Percentiles rank a stretch among this genome's conserved stretches.
Evolutionary conservation across 2,329 filamentous ascomycete species (phyloP).

Genomic region (Pseudocercospora cruenta): DNA sequence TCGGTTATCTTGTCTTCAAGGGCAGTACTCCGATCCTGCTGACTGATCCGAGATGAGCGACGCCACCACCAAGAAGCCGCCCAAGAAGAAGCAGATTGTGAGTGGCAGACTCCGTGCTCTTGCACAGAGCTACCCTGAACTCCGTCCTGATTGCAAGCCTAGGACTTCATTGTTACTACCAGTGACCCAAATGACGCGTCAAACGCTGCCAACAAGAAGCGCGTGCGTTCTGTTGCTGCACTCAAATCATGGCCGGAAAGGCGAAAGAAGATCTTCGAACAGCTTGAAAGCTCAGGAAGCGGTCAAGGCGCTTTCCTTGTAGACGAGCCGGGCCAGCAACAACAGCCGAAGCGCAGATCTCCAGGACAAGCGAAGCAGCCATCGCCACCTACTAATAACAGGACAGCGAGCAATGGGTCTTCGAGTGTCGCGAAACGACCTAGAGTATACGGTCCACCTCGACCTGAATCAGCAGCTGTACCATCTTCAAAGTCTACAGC

Average conservation of each 20-base stretch:
- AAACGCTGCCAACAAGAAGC: conserved; percentile 34
- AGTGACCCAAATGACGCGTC: conserved; percentile 29
- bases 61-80: conserved; percentile 11
- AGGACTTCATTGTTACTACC: conserved; percentile 38
- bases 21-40: not conserved
- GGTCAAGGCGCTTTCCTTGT: conserved; percentile 29
- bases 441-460: conserved; percentile 16
- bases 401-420: not conserved
- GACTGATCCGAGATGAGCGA: conserved; percentile 6
- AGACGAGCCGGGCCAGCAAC: conserved; percentile 17
- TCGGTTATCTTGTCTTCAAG: not conserved
- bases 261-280: conserved; percentile 33
- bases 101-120: not conserved
- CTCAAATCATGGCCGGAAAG: conserved; percentile 36
- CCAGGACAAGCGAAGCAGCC: conserved; percentile 1
- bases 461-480: not conserved
- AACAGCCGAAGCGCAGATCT: conserved; percentile 10
- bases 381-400: conserved; percentile 1
- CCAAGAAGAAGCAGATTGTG: conserved; percentile 22
- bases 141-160: not conserved
- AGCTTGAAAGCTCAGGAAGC: conserved; percentile 25
- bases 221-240: conserved; percentile 35
- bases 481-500: not conserved
- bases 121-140: not conserved
- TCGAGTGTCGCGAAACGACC: conserved; percentile 12